Evolutionary conservation across 805 yeast species (phyloP).

Genomic region (Pichia californica): DNA sequence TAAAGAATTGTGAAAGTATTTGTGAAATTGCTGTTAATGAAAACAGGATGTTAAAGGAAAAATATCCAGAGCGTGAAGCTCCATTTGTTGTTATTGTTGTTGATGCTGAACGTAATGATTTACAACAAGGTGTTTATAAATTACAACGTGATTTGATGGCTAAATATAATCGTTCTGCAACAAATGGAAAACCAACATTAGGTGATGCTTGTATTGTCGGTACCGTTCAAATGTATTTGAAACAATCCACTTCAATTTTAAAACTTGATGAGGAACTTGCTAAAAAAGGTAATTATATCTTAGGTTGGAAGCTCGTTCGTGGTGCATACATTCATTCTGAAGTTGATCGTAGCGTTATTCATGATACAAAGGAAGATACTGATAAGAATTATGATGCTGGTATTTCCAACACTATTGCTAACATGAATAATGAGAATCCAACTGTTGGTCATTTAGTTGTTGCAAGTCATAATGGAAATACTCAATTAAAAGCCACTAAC

Average conservation of each 20-base stretch:
- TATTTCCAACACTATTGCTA: conserved; percentile 52
- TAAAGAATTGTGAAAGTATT: conserved; percentile 58
- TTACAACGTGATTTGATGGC: conserved; percentile 76
- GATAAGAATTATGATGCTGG: conserved; percentile 73
- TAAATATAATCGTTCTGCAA: conserved; percentile 52
- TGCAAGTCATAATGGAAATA: conserved; percentile 81
- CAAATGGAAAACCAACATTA: conserved; percentile 4
- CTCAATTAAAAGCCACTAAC: conserved; percentile 67
- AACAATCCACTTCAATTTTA: conserved; percentile 59
- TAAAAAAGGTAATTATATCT: conserved; percentile 48
- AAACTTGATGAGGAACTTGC: conserved; percentile 63
- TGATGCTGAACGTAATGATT: conserved; percentile 86
- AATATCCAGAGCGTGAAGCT: conserved; percentile 57
- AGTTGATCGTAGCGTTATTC: conserved; percentile 66
- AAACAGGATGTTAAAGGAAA: conserved; percentile 41
- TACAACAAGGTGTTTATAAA: conserved; percentile 88
- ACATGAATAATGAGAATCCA: conserved; percentile 38
- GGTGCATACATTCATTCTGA: conserved; percentile 96
- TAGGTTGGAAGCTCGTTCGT: conserved; percentile 86
- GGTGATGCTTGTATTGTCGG: conserved; percentile 69
- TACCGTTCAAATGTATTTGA: conserved; percentile 87
- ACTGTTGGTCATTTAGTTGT: conserved; percentile 75
- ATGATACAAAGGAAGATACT: conserved; percentile 71
- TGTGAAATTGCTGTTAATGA: conserved; percentile 50
- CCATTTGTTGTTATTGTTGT: conserved; percentile 74